Evolutionary conservation across 257 asterid species (phyloP).

Genomic region (Solanum corneliomulleri): DNA sequence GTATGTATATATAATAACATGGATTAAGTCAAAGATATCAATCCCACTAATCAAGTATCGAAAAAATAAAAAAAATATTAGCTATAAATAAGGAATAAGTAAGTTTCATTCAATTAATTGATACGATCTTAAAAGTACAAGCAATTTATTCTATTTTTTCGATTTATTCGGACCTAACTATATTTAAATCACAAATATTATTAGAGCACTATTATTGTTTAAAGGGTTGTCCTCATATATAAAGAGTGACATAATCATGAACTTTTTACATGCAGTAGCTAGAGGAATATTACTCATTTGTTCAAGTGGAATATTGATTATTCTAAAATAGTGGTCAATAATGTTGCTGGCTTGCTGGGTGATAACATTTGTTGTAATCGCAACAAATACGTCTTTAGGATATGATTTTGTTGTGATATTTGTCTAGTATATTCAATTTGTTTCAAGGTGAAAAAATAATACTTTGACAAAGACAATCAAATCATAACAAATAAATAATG

Average conservation of each 20-base stretch:
- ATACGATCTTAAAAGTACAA: background rate
- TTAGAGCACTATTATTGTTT: conserved; percentile 3
- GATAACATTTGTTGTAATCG: conserved; percentile 23
- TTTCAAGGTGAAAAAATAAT: background rate
- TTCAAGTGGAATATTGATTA: conserved; percentile 25
- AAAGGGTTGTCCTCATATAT: conserved; percentile 7
- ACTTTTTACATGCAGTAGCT: conserved; percentile 22
- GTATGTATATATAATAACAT: background rate
- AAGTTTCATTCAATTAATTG: background rate
- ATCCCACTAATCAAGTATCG: background rate
- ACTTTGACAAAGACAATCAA: background rate
- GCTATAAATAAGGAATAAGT: background rate
- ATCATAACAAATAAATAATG: background rate
- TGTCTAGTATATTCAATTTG: background rate
- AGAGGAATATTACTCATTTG: conserved; percentile 26
- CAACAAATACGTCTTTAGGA: conserved; percentile 6
- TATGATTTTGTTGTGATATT: background rate
- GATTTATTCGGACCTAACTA: background rate
- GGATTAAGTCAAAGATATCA: background rate
- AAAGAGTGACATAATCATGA: conserved; percentile 14
- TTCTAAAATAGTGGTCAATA: conserved; percentile 21
- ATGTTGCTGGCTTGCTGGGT: conserved; percentile 36
- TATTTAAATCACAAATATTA: background rate
- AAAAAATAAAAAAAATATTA: background rate
- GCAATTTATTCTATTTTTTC: background rate